These are phyloP conservation scores for Sungouiella thailandica DNA, from an alignment of 805 yeast species.

Conservation along the genomic window DNA sequence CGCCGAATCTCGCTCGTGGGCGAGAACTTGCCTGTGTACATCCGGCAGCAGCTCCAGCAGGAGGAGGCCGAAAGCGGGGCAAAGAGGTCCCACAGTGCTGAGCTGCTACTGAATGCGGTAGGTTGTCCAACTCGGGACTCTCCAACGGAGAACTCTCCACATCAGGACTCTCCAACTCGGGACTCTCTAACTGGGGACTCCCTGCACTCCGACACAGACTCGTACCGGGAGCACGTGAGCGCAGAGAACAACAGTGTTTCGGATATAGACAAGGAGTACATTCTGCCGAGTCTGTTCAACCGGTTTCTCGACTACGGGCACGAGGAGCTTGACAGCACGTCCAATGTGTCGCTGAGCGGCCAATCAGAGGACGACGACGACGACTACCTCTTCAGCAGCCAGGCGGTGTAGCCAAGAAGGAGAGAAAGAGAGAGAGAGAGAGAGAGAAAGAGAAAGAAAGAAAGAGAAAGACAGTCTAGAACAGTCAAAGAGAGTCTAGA, in stretches of 20 bases:
- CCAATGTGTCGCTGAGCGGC: conserved; percentile 4
- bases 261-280: conserved; percentile 32
- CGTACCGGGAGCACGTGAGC: conserved; percentile 1
- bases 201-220: conserved; percentile 16
- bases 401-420: background rate
- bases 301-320: conserved; percentile 17
- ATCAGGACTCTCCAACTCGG: conserved; percentile 1
- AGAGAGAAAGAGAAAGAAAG: background rate
- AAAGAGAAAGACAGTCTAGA: too few relatives aligned
- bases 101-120: background rate
- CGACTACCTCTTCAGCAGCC: conserved; percentile 28
- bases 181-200: conserved; percentile 31
- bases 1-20: conserved; percentile 31
- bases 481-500: too few relatives aligned
- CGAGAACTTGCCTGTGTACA: conserved; percentile 32
- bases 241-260: conserved; percentile 12
- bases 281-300: conserved; percentile 37
- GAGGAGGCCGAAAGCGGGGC: background rate
- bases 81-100: background rate
- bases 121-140: background rate
- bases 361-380: conserved; percentile 16
- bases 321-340: conserved; percentile 17
- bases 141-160: conserved; percentile 1
- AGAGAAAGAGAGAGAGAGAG: background rate
- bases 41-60: conserved; percentile 20